Evolutionary conservation across 768 basidiomycete genomes (phyloP).

Genomic region (Auriscalpium vulgare): DNA sequence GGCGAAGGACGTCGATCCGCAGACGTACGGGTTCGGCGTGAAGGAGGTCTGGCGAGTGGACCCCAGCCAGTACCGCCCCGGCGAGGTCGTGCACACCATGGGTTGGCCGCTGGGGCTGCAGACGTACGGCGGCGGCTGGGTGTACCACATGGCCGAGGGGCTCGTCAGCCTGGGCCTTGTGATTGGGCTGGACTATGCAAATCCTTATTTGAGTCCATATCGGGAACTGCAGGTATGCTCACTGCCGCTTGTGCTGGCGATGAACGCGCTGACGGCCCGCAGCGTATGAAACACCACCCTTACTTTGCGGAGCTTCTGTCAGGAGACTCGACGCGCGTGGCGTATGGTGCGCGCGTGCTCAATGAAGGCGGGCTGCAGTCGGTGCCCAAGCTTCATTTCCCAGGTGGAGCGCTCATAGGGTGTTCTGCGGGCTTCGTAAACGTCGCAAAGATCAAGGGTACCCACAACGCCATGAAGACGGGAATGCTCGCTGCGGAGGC

Average conservation of each 20-base stretch:
- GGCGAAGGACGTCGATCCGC: conserved; percentile 61
- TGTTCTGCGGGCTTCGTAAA: conserved; percentile 96
- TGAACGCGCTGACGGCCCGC: conserved; percentile 14
- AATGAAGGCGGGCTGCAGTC: conserved; percentile 95
- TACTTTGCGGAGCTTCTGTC: conserved; percentile 78
- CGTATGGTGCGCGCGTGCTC: conserved; percentile 83
- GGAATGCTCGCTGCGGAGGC: conserved; percentile 96
- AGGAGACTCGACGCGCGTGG: conserved; percentile 64
- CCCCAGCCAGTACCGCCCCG: conserved; percentile 51
- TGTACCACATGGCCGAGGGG: conserved; percentile 92
- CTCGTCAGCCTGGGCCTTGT: conserved; percentile 89
- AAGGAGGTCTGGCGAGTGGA: conserved; percentile 97
- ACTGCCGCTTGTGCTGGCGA: neutral
- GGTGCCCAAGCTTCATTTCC: conserved; percentile 78
- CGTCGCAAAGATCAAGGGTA: conserved; percentile 96
- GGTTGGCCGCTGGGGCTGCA: conserved; percentile 84
- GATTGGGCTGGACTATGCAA: conserved; percentile 89
- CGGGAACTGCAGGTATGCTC: conserved; percentile 78
- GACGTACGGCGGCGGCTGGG: conserved; percentile 88
- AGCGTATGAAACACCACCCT: conserved; percentile 96
- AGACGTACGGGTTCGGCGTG: conserved; percentile 93
- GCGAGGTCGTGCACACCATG: conserved; percentile 86
- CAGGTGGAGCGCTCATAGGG: conserved; percentile 90
- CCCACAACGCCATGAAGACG: conserved; percentile 98
- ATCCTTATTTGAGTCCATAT: conserved; percentile 89